Evolutionary conservation across 805 yeast genomes (phyloP).

Genomic region (Pichia eremophila): DNA sequence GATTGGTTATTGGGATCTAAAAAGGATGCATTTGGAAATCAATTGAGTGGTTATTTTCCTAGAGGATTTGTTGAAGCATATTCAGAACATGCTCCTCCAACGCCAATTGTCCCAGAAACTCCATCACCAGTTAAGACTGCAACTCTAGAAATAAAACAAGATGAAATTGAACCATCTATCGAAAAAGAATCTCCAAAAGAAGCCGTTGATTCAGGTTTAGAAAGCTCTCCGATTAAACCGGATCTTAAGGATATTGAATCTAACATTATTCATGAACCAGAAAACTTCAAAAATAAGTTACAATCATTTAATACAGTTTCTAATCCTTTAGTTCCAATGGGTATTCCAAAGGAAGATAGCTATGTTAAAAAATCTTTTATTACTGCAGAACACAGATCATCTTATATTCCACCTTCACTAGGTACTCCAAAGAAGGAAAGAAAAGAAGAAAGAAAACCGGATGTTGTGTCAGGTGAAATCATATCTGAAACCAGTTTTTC

Average conservation of each 20-base stretch:
- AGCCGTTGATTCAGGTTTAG: neutral
- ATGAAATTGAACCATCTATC: neutral
- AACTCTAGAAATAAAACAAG: neutral
- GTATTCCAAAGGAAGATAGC: constrained; percentile 24
- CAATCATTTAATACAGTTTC: constrained; percentile 40
- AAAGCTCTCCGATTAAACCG: neutral
- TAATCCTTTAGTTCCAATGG: constrained; percentile 31
- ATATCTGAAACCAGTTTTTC: constrained; percentile 19
- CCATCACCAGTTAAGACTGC: neutral
- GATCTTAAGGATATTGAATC: constrained; percentile 3
- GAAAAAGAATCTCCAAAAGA: neutral
- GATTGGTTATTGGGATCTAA: constrained; percentile 83
- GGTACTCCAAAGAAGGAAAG: constrained; percentile 3
- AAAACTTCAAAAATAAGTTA: constrained; percentile 35
- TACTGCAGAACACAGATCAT: constrained; percentile 48
- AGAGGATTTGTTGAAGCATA: constrained; percentile 58
- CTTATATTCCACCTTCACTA: constrained; percentile 42
- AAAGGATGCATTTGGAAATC: constrained; percentile 33
- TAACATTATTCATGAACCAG: constrained; percentile 6
- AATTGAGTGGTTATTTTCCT: constrained; percentile 74
- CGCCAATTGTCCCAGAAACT: neutral
- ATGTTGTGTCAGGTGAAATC: constrained; percentile 16
- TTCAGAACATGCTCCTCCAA: neutral
- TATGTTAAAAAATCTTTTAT: constrained; percentile 47
- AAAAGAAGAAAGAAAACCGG: constrained; percentile 12